Base-by-base conservation (phyloP, 2,329 filamentous ascomycete species). In the Sordariomycetes sp. region DNA sequence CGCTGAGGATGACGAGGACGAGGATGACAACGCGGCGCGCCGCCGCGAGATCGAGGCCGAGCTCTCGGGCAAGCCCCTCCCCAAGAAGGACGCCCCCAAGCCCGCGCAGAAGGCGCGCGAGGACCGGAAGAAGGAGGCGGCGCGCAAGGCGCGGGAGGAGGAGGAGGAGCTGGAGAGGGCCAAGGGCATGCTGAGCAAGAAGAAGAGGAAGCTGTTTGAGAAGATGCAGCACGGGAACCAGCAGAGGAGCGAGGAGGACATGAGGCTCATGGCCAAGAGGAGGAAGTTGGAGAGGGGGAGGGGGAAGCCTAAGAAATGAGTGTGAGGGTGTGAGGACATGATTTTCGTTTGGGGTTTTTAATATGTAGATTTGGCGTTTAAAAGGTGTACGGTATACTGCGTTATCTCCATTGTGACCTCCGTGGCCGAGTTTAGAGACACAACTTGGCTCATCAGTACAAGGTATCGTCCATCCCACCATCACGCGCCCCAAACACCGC, bases 161-260 rank as follows among this genome's bases (percentile, higher is more conserved):
- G 85, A 87, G 3, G 94, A 97, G 71, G 91, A 97, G 65, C 72
- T 95, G 59, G 90, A 96, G 71, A 81, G 92, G 61, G 86, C 89
- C 69, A 96, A 96, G 82, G 94, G 95, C 76, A 99, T 99, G 94
- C 85, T 97, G 77, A 89, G 87, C 71, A 89, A 95, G 72, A 94
- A 95, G 82, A 99, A 97, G 84, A 81, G 94, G 66, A 96, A 96
- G 84, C 76, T 96, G 66, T 87, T 92, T 63, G 94, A 97, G 77
- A 94, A 96, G 77, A 99, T 99, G 89, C 80, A 90, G 67, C 95
- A 95, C 73, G 90, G 85, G 61, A 96, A 96, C 73, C 91, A 86
- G 74, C 91, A 94, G 80, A 89, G 90, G 77, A 92, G 92, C 63
- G 87, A 84, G 28, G 90, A 96, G 75, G 89, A 92, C 53, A 87